Conservation (phyloP, 225 moss, liverwort and hornwort genomes). For the Physcomitrellopsis africana region DNA sequence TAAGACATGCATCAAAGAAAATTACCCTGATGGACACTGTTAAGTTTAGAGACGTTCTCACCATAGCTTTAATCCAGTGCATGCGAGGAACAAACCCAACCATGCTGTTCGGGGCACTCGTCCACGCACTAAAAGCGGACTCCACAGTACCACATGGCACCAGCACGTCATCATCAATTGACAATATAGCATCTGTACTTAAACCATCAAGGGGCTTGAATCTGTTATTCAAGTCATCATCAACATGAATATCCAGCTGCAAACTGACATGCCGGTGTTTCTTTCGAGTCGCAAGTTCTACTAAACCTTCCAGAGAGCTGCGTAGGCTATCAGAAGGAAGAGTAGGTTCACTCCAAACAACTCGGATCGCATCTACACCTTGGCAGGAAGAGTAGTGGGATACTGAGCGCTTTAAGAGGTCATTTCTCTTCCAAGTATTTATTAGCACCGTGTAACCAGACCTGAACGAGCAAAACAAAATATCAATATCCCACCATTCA, state of each 20-base stretch:
- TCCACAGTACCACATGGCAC: constrained; percentile 84
- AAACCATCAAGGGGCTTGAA: constrained; percentile 78
- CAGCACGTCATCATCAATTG: constrained; percentile 91
- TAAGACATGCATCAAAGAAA: neutral
- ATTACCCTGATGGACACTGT: neutral
- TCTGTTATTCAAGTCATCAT: constrained; percentile 88
- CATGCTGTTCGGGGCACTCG: constrained; percentile 77
- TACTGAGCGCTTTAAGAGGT: constrained; percentile 76
- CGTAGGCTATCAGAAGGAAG: constrained; percentile 58
- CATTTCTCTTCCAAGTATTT: constrained; percentile 92
- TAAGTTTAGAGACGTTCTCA: neutral
- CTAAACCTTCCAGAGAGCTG: constrained; percentile 45
- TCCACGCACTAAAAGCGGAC: constrained; percentile 84
- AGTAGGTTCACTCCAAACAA: constrained; percentile 92
- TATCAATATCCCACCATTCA: neutral
- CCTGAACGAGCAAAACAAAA: constrained; percentile 42
- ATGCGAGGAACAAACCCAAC: constrained; percentile 98
- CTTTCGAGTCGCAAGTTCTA: constrained; percentile 38
- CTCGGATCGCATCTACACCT: constrained; percentile 75
- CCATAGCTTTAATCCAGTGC: constrained; percentile 76
- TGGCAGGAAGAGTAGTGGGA: constrained; percentile 77
- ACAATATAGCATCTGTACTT: constrained; percentile 75
- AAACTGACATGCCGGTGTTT: constrained; percentile 39
- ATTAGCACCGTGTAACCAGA: constrained; percentile 81
- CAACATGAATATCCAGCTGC: constrained; percentile 72